Percentiles rank a stretch among this genome's conserved stretches.
Conservation (phyloP, 164 flowering plant genomes). For the Cinnamomum chago region DNA sequence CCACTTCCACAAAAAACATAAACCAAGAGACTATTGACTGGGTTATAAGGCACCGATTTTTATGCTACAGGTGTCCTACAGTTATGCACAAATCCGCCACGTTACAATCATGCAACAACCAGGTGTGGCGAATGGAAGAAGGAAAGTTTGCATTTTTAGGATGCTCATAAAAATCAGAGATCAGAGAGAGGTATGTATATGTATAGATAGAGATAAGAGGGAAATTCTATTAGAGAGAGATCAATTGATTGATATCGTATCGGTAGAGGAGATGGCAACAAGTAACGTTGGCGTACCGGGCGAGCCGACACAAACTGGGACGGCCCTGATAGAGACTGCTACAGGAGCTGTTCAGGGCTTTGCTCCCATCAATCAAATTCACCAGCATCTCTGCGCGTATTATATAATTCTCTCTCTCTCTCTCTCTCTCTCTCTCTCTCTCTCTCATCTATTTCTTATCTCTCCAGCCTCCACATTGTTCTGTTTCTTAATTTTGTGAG, state of each 20-base stretch:
- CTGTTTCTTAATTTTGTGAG: no score
- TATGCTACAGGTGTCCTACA: no score
- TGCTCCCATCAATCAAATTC: conserved; percentile 71
- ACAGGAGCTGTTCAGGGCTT: conserved; percentile 65
- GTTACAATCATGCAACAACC: not conserved
- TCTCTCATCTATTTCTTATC: not conserved
- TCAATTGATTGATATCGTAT: no score
- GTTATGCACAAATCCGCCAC: not conserved
- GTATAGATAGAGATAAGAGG: not conserved
- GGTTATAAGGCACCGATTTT: no score
- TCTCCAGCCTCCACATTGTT: no score
- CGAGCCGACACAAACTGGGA: conserved; percentile 54
- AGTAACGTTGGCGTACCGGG: conserved; percentile 40
- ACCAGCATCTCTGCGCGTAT: conserved; percentile 97
- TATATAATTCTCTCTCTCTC: conserved; percentile 15
- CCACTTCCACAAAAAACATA: no score
- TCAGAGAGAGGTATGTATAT: not conserved
- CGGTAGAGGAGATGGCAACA: conserved; percentile 1
- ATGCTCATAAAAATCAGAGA: no score
- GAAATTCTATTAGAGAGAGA: no score
- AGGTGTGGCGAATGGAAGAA: not conserved
- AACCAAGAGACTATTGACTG: no score
- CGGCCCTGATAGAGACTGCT: conserved; percentile 60
- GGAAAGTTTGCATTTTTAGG: not conserved
- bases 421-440: not conserved